Conservation (phyloP, 2,329 filamentous ascomycete species). For the Trichothecium roseum region DNA sequence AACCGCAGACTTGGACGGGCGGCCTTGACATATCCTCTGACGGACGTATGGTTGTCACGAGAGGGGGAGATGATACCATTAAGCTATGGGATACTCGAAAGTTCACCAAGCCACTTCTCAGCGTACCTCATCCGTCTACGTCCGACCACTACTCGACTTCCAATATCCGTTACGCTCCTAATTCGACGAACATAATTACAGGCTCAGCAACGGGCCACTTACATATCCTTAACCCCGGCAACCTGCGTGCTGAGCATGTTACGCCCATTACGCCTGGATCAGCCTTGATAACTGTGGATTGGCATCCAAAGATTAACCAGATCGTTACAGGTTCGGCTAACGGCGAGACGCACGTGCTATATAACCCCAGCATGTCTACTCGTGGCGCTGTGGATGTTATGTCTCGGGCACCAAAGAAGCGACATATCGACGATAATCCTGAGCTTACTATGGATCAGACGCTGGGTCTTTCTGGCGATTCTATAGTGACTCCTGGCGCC, state of each 20-base stretch:
- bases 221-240: slow-evolving; percentile 89
- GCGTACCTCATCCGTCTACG: slow-evolving; percentile 68
- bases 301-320: slow-evolving; percentile 93
- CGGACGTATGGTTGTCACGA: slow-evolving; percentile 79
- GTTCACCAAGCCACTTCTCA: slow-evolving; percentile 82
- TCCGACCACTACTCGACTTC: slow-evolving; percentile 74
- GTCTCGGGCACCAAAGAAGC: slow-evolving; percentile 86
- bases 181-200: slow-evolving; percentile 74
- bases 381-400: slow-evolving; percentile 82
- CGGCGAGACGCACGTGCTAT: slow-evolving; percentile 79
- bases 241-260: slow-evolving; percentile 71
- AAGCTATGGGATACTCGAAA: slow-evolving; percentile 97
- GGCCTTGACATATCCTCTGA: slow-evolving; percentile 86
- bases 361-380: slow-evolving; percentile 72
- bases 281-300: slow-evolving; percentile 73
- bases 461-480: slow-evolving; percentile 72
- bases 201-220: slow-evolving; percentile 79
- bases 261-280: slow-evolving; percentile 82
- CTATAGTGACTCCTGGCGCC: slow-evolving; percentile 61
- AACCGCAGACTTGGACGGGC: slow-evolving; percentile 76
- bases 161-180: slow-evolving; percentile 84
- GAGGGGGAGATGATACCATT: slow-evolving; percentile 84
- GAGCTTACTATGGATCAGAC: slow-evolving; percentile 76
- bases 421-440: slow-evolving; percentile 90
- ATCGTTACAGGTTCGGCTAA: slow-evolving; percentile 92